A percentile compares a stretch with the other conserved stretches of the same genome.
These are phyloP conservation scores for Fusarium sp. DNA, from an alignment of 2,329 filamentous ascomycete species.

Conservation along the genomic window DNA sequence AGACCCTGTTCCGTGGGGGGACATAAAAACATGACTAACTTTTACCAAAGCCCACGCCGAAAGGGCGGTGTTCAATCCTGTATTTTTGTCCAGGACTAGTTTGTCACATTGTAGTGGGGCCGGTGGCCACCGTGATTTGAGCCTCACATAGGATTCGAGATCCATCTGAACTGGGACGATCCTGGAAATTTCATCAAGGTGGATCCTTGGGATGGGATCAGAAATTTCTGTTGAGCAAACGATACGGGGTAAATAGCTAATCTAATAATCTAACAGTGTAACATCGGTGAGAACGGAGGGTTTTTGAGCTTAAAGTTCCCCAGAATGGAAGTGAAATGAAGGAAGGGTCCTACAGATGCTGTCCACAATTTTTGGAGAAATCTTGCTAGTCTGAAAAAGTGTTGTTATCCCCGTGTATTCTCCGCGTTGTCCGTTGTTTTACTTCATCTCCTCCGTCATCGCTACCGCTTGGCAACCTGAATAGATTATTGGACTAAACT, in stretches of 20 bases:
- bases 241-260: slow-evolving; percentile 3
- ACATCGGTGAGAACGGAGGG: not conserved
- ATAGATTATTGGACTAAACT: not conserved
- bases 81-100: too few relatives aligned
- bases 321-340: slow-evolving; percentile 17
- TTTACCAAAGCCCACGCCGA: too few relatives aligned
- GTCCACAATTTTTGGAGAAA: slow-evolving; percentile 10
- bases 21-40: not conserved
- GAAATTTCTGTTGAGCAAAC: slow-evolving; percentile 13
- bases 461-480: not conserved
- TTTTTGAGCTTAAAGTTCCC: slow-evolving; percentile 18
- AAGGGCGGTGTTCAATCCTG: not conserved
- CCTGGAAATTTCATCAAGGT: not conserved
- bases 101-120: too few relatives aligned
- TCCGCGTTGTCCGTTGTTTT: not conserved
- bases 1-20: not conserved
- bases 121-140: too few relatives aligned
- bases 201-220: not conserved
- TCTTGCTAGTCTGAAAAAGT: not conserved
- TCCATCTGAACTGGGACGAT: not conserved
- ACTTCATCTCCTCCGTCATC: not conserved
- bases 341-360: slow-evolving; percentile 5
- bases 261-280: not conserved
- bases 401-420: not conserved
- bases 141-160: not conserved